Conservation (phyloP, 805 yeast genomes). For the Candida ulmi region DNA sequence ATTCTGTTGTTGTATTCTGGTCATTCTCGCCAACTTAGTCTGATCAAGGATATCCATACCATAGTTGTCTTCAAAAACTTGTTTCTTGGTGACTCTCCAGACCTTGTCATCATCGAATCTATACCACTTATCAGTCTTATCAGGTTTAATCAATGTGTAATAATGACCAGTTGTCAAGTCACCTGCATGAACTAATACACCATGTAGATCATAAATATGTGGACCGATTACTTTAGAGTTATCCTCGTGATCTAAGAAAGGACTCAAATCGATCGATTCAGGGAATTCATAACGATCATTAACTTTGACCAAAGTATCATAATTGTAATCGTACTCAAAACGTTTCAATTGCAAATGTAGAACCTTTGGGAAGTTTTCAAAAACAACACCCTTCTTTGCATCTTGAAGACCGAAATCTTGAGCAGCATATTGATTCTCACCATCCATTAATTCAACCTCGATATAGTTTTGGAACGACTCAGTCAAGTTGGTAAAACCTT, state of each 20-base stretch:
- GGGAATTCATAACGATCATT: conserved; percentile 92
- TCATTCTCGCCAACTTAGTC: conserved; percentile 42
- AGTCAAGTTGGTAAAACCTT: conserved; percentile 64
- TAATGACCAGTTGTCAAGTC: conserved; percentile 96
- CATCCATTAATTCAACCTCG: conserved; percentile 82
- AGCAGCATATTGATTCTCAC: conserved; percentile 94
- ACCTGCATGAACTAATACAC: conserved; percentile 94
- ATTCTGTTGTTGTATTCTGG: conserved; percentile 56
- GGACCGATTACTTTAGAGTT: conserved; percentile 38
- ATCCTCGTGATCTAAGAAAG: conserved; percentile 60
- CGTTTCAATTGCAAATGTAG: conserved; percentile 89
- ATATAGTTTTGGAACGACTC: conserved; percentile 83
- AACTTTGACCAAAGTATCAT: conserved; percentile 82
- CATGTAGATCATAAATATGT: conserved; percentile 81
- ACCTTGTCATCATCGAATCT: conserved; percentile 95
- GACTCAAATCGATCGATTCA: conserved; percentile 70
- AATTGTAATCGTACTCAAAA: conserved; percentile 88
- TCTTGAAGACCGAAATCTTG: conserved; percentile 88
- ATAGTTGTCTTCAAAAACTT: conserved; percentile 88
- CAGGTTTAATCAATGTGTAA: conserved; percentile 88
- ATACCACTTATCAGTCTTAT: conserved; percentile 66
- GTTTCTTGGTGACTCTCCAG: conserved; percentile 75
- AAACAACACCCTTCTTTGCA: conserved; percentile 94
- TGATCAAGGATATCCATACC: conserved; percentile 66
- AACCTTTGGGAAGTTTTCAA: conserved; percentile 86